These are phyloP conservation scores for Eucalyptus regnans DNA, from an alignment of 345 rosid genomes.

Conservation along the genomic window DNA sequence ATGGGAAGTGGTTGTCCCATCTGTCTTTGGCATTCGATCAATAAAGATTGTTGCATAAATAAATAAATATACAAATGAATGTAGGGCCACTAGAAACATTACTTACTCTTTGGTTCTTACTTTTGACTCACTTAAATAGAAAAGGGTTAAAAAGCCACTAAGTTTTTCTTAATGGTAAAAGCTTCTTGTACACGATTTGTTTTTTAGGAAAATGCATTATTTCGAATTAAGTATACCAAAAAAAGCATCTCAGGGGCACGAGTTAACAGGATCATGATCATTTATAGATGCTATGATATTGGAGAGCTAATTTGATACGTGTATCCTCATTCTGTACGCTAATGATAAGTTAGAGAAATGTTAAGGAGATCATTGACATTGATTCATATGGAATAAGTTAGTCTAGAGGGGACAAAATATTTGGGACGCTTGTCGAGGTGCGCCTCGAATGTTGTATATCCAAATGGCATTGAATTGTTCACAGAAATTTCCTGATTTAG, in stretches of 20 bases:
- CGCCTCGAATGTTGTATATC: not conserved
- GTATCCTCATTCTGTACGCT: not conserved
- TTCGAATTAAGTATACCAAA: not conserved
- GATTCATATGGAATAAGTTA: not conserved
- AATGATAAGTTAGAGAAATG: not conserved
- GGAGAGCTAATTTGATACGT: accelerated
- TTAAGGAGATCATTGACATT: accelerated
- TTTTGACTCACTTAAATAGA: not conserved
- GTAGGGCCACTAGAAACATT: not conserved
- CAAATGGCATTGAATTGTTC: accelerated
- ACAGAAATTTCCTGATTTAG: accelerated
- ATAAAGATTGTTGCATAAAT: not conserved
- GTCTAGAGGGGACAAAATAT: not conserved
- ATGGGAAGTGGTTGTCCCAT: not conserved
- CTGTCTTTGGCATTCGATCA: not conserved
- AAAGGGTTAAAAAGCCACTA: not conserved
- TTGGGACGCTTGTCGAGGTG: not conserved
- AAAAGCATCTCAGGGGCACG: accelerated
- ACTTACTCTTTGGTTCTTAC: not conserved
- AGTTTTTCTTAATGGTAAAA: not conserved
- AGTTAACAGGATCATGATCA: not conserved
- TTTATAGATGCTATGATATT: accelerated
- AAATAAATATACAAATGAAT: accelerated
- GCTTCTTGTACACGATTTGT: not conserved
- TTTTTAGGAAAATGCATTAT: not conserved